Percentiles rank a stretch among this genome's conserved stretches.
Evolutionary conservation across 2,329 filamentous ascomycete species (phyloP).

Genomic region (Colletotrichum sp.): DNA sequence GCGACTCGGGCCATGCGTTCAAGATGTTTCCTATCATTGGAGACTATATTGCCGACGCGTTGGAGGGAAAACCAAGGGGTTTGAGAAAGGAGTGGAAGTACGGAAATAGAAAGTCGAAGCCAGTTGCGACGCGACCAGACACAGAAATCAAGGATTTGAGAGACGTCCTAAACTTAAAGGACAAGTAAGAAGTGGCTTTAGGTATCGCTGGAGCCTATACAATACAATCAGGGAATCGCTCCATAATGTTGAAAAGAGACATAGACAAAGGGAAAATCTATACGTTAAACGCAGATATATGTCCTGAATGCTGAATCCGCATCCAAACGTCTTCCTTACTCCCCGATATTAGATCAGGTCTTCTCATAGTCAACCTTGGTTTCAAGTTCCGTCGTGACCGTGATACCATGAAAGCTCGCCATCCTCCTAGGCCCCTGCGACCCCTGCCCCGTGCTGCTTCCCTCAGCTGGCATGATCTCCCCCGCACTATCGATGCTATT

Average conservation of each 20-base stretch:
- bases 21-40: constrained; percentile 32
- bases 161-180: constrained; percentile 16
- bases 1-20: constrained; percentile 30
- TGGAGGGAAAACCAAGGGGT: constrained; percentile 22
- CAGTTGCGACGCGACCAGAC: constrained; percentile 19
- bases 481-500: not conserved
- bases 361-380: constrained; percentile 7
- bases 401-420: not conserved
- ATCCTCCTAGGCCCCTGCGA: not conserved
- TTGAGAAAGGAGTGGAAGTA: constrained; percentile 26
- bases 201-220: not conserved
- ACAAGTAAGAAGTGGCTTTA: not conserved
- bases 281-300: not conserved
- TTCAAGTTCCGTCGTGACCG: constrained; percentile 3
- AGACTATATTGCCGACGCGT: constrained; percentile 24
- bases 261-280: not conserved
- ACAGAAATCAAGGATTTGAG: constrained; percentile 26
- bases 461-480: not conserved
- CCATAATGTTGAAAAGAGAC: not conserved
- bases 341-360: not conserved
- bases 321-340: not conserved
- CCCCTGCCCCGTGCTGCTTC: not conserved
- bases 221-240: not conserved
- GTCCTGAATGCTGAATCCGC: not conserved
- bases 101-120: constrained; percentile 20